Percentiles rank a stretch among this genome's conserved stretches.
phyloP scores from a whole-genome alignment of 805 yeast species.

The Dipodascus albidus region DNA sequence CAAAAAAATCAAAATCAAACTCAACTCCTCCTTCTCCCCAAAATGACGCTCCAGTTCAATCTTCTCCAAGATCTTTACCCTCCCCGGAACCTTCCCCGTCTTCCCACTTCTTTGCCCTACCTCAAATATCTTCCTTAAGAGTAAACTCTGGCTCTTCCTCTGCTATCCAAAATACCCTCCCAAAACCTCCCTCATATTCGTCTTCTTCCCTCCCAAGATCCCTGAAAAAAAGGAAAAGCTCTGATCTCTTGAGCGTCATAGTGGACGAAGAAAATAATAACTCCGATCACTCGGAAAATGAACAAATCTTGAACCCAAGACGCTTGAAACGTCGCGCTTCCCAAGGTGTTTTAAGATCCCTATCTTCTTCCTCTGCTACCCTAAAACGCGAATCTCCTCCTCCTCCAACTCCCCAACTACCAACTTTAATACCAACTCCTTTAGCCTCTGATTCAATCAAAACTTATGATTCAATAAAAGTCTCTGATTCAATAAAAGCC shows the following conservation, averaged over 20 bases:
- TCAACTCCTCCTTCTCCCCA: background rate
- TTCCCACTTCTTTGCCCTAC: background rate
- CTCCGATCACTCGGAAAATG: background rate
- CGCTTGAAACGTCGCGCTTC: background rate
- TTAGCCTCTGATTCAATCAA: background rate
- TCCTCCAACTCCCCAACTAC: background rate
- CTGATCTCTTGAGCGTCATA: background rate
- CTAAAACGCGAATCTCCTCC: background rate
- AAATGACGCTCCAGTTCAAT: background rate
- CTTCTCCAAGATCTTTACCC: background rate
- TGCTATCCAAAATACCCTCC: background rate
- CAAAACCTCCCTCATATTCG: background rate
- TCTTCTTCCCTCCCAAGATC: background rate
- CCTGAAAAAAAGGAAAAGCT: background rate
- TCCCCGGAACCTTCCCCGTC: constrained; percentile 1
- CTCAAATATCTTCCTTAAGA: background rate
- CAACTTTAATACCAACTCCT: background rate
- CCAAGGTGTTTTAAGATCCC: background rate
- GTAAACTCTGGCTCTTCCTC: background rate
- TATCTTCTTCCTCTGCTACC: background rate
- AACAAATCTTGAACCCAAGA: background rate
- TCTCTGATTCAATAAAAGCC: background rate
- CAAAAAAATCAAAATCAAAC: too few relatives aligned
- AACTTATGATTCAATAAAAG: background rate
- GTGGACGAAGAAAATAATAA: background rate